Percentiles rank a stretch among this genome's conserved stretches.
These are phyloP conservation scores for Ustilago nuda DNA, from an alignment of 1,284 basidiomycete genomes.

Conservation along the genomic window DNA sequence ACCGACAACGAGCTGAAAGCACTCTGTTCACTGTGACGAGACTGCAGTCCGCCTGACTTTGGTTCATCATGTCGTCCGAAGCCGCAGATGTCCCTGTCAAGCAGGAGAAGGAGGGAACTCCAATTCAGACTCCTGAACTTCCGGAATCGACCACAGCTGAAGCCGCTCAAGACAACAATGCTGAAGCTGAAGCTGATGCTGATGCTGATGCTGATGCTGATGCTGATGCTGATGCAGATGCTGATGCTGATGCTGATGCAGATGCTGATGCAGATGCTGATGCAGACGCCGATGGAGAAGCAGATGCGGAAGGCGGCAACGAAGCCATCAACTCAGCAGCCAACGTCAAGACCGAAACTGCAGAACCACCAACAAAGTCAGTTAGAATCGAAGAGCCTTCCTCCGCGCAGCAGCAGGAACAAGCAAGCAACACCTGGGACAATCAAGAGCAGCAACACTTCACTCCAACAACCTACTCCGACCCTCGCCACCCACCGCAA, in stretches of 20 bases:
- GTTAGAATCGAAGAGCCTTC: background rate
- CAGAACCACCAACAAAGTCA: background rate
- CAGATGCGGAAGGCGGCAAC: slow-evolving; percentile 19
- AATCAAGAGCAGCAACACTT: background rate
- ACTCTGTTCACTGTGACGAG: background rate
- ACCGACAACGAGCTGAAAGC: background rate
- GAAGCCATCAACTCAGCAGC: background rate
- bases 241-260: too few species aligned
- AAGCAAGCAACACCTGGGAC: background rate
- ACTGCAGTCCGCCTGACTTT: background rate
- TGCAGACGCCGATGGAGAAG: slow-evolving; percentile 21
- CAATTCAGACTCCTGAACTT: slow-evolving; percentile 8
- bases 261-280: slow-evolving; percentile 26
- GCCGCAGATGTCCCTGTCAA: slow-evolving; percentile 28
- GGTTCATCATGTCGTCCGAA: slow-evolving; percentile 24
- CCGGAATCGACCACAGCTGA: slow-evolving; percentile 9
- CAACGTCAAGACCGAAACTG: slow-evolving; percentile 18
- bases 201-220: slow-evolving; percentile 14
- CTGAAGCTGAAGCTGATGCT: slow-evolving; percentile 24
- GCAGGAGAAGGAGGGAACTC: slow-evolving; percentile 19
- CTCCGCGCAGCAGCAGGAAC: slow-evolving; percentile 1
- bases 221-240: slow-evolving; percentile 19
- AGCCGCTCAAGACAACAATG: slow-evolving; percentile 6
- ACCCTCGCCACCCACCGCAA: slow-evolving; percentile 20
- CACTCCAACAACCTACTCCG: background rate